Percentiles rank a stretch among this genome's conserved stretches.
phyloP scores from a whole-genome alignment of 331 rosid genomes.

The Arachis monticola region DNA sequence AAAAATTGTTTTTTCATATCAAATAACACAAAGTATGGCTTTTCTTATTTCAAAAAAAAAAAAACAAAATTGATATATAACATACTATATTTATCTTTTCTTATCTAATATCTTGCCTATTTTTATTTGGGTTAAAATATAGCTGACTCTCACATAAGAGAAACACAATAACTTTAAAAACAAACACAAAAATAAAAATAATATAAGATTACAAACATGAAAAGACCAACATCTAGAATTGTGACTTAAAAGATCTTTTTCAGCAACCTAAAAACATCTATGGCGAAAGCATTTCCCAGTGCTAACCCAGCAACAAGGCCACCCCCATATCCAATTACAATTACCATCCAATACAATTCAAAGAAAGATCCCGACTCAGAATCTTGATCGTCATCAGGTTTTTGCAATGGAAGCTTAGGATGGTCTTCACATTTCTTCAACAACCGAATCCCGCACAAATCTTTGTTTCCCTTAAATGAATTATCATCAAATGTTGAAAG shows the following conservation, averaged over 20 bases:
- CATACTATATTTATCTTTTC: too few relatives aligned
- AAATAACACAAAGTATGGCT: too few relatives aligned
- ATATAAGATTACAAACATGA: neutral
- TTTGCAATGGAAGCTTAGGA: neutral
- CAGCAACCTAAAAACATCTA: neutral
- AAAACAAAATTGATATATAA: too few relatives aligned
- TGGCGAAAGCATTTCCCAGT: conserved; percentile 1
- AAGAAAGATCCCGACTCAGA: neutral
- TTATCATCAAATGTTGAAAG: conserved; percentile 27
- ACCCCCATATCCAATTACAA: conserved; percentile 43
- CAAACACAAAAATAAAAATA: neutral
- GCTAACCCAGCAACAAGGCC: conserved; percentile 38
- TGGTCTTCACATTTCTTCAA: conserved; percentile 23
- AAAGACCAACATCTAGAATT: neutral
- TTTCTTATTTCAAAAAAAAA: too few relatives aligned
- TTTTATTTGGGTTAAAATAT: neutral
- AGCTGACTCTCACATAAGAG: neutral
- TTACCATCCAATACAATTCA: conserved; percentile 29
- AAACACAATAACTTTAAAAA: neutral
- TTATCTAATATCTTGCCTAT: too few relatives aligned
- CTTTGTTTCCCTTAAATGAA: conserved; percentile 45
- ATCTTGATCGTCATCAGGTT: conserved; percentile 13
- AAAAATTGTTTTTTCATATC: too few relatives aligned
- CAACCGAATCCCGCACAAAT: conserved; percentile 44
- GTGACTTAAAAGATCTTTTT: neutral